phyloP scores from a whole-genome alignment of 2,329 filamentous ascomycete genomes.

The Botrytis elliptica region DNA sequence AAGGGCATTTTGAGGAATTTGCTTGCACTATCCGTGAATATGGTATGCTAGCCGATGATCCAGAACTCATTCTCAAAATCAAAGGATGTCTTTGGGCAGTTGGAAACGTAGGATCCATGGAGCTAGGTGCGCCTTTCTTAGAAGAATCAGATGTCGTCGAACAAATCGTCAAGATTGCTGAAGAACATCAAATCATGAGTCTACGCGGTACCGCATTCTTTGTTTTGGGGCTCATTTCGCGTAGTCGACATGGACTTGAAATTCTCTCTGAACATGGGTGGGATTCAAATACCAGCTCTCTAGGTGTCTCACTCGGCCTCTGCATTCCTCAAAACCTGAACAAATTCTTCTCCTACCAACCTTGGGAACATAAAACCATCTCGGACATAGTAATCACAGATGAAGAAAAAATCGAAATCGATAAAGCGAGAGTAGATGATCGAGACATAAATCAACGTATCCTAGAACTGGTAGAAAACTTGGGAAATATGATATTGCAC shows the following conservation, averaged over 20 bases:
- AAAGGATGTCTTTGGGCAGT: constrained; percentile 98
- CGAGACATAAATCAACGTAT: constrained; percentile 70
- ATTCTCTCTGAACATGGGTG: constrained; percentile 87
- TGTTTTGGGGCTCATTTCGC: constrained; percentile 86
- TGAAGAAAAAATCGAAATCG: constrained; percentile 47
- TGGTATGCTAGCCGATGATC: constrained; percentile 79
- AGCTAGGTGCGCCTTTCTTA: constrained; percentile 89
- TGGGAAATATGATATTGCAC: constrained; percentile 90
- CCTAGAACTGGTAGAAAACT: constrained; percentile 77
- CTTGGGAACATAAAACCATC: constrained; percentile 49
- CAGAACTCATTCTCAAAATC: constrained; percentile 84
- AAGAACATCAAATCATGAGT: constrained; percentile 84
- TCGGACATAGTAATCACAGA: constrained; percentile 41
- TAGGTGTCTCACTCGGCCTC: constrained; percentile 81
- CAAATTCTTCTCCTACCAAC: constrained; percentile 71
- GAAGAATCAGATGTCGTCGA: constrained; percentile 87
- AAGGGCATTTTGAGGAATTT: constrained; percentile 96
- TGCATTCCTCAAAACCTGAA: constrained; percentile 79
- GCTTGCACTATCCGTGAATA: constrained; percentile 83
- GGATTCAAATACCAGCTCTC: constrained; percentile 83
- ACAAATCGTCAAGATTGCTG: constrained; percentile 84
- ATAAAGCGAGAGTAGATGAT: constrained; percentile 52
- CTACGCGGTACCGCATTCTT: constrained; percentile 95
- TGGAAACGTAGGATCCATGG: constrained; percentile 97
- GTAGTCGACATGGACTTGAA: constrained; percentile 87